These are phyloP conservation scores for Starmerella bacillaris DNA, from an alignment of 805 yeast genomes.

Conservation along the genomic window DNA sequence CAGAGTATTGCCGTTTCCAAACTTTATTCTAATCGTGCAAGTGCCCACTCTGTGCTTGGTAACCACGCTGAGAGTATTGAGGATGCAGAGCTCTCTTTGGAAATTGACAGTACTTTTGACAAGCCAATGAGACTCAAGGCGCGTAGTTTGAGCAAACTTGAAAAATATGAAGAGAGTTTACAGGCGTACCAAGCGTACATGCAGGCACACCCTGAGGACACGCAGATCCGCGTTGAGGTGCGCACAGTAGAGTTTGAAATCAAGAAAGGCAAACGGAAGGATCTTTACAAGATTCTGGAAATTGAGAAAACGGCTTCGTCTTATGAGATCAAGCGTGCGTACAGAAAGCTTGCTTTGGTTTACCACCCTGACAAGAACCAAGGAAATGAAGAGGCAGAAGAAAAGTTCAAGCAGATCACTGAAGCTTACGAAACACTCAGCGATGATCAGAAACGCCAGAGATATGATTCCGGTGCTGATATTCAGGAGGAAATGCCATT, in stretches of 20 bases:
- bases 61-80: constrained; percentile 58
- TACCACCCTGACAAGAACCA: constrained; percentile 73
- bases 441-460: constrained; percentile 72
- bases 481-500: constrained; percentile 31
- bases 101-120: constrained; percentile 45
- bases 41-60: constrained; percentile 62
- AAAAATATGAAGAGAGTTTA: constrained; percentile 26
- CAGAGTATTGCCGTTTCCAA: constrained; percentile 9
- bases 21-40: constrained; percentile 73
- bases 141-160: constrained; percentile 25
- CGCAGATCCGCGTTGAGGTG: constrained; percentile 23
- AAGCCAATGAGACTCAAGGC: constrained; percentile 36
- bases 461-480: constrained; percentile 80
- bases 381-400: constrained; percentile 56
- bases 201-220: constrained; percentile 24
- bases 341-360: constrained; percentile 50
- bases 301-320: constrained; percentile 33
- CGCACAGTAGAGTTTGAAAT: constrained; percentile 27
- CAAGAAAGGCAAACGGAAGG: constrained; percentile 27
- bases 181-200: constrained; percentile 23
- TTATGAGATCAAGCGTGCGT: constrained; percentile 52
- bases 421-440: constrained; percentile 71
- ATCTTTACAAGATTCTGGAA: constrained; percentile 47
- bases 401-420: constrained; percentile 80
- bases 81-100: constrained; percentile 57